Evolutionary conservation across 371 early-diverging fungal species (phyloP).

Genomic region (Saksenaea vasiformis): DNA sequence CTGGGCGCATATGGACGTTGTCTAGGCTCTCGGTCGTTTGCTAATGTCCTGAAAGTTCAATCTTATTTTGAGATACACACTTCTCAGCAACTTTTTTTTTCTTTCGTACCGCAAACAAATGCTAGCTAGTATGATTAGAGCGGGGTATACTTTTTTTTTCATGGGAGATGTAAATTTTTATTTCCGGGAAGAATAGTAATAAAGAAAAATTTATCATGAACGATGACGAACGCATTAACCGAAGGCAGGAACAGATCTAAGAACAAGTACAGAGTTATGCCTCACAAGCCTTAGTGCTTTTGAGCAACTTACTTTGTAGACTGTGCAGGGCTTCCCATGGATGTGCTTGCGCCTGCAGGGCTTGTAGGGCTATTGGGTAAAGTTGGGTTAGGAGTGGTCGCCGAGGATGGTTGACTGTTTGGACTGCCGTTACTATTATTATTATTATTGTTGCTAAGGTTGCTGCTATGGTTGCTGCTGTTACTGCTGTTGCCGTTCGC

Average conservation of each 20-base stretch:
- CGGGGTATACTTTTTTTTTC: background rate
- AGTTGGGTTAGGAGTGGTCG: conserved; percentile 15
- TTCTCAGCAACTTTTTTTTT: background rate
- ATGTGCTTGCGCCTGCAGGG: conserved; percentile 6
- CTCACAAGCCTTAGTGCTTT: background rate
- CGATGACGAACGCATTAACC: conserved; percentile 16
- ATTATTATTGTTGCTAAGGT: background rate
- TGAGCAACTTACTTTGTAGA: conserved; percentile 30
- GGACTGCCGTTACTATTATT: conserved; percentile 8
- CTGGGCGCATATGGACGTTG: too few species aligned
- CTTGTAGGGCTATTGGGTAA: conserved; percentile 21
- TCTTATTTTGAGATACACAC: too few species aligned
- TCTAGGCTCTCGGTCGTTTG: too few species aligned
- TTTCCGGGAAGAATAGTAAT: conserved; percentile 14
- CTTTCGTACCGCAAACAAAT: background rate
- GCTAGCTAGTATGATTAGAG: background rate
- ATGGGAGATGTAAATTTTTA: background rate
- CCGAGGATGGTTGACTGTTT: conserved; percentile 24
- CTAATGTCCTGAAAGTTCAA: too few species aligned
- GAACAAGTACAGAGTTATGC: background rate
- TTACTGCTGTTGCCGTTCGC: background rate
- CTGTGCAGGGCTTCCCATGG: conserved; percentile 42
- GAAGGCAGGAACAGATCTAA: conserved; percentile 42
- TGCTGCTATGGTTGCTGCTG: background rate
- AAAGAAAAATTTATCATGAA: conserved; percentile 7